Evolutionary conservation across 257 asterid genomes (phyloP).

Genomic region (Linderniella brevidens): DNA sequence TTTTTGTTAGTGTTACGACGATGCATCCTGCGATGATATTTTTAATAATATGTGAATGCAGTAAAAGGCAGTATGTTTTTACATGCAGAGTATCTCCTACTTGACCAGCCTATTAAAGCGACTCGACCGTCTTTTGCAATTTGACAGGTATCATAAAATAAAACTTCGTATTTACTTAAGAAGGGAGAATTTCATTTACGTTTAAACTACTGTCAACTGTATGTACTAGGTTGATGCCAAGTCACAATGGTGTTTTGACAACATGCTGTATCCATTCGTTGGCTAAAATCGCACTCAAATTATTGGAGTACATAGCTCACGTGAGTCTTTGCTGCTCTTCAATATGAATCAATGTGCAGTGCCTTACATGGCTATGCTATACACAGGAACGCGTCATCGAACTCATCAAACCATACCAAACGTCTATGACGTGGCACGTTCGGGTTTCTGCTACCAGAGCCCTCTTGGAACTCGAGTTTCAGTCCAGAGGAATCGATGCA

Average conservation of each 20-base stretch:
- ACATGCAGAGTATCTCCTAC: slow-evolving; percentile 42
- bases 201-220: slow-evolving; percentile 7
- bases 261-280: slow-evolving; percentile 68
- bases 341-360: slow-evolving; percentile 8
- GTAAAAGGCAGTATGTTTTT: too few relatives aligned
- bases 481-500: slow-evolving; percentile 66
- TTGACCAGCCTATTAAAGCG: slow-evolving; percentile 92
- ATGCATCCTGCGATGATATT: too few relatives aligned
- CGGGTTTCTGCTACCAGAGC: slow-evolving; percentile 76
- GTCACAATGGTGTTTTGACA: slow-evolving; percentile 87
- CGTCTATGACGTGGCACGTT: slow-evolving; percentile 53
- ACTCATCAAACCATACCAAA: slow-evolving; percentile 52
- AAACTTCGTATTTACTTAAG: background rate
- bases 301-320: slow-evolving; percentile 71
- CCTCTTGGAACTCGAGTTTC: slow-evolving; percentile 84
- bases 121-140: slow-evolving; percentile 85
- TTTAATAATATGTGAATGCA: too few relatives aligned
- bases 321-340: slow-evolving; percentile 31
- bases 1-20: too few relatives aligned
- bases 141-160: slow-evolving; percentile 53
- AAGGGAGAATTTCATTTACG: background rate
- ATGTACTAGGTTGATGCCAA: slow-evolving; percentile 77
- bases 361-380: slow-evolving; percentile 18
- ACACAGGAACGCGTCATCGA: slow-evolving; percentile 57
- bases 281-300: slow-evolving; percentile 73